Evolutionary conservation across 768 basidiomycete species (phyloP), one percentile per base, ranked within the genome.

Genomic region (Suillus brevipes): DNA sequence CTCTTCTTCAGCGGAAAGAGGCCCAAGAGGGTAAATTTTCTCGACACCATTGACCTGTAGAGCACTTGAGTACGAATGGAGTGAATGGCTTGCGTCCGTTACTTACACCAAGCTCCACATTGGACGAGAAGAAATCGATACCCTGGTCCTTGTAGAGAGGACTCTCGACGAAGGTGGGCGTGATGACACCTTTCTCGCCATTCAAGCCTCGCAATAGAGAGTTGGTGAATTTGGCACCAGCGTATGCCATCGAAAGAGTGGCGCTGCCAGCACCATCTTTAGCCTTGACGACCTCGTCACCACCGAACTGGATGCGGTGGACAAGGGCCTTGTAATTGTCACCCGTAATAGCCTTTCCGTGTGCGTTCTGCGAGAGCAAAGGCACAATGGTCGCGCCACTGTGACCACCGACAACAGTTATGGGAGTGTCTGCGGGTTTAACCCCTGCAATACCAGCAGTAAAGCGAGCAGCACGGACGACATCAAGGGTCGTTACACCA

Each of bases 231-330:
- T 87, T 87, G 74, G 89, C 88, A 70, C 87, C 89, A 62, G 90
- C 89, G 74, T 87, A 89, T 14, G 89, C 88, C 90, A 91, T 91
- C 62, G 88, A 89, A 64, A 91, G 85, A 34, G 89, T 91, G 42
- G 89, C 89, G 49, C 84, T 86, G 61, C 89, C 90, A 47, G 89
- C 87, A 69, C 90, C 89, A 69, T 96, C 95, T 85, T 99, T 99
- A 60, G 96, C 96, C 84, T 97, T 90, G 75, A 99, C 97, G 68
- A 98, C 96, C 80, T 98, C 96, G 73, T 99, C 97, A 79, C 97
- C 97, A 75, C 97, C 97, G 71, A 87, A 99, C 77, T 99, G 97
- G 75, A 99, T 98, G 64, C 97, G 87, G 82, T 97, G 80, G 63
- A 99, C 90, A 67, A 98, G 84, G 74, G 88, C 87, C 36, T 86